Evolutionary conservation across 148 eudicot species (phyloP), one percentile per base, ranked within the genome.

Genomic region (Rheum nobile): DNA sequence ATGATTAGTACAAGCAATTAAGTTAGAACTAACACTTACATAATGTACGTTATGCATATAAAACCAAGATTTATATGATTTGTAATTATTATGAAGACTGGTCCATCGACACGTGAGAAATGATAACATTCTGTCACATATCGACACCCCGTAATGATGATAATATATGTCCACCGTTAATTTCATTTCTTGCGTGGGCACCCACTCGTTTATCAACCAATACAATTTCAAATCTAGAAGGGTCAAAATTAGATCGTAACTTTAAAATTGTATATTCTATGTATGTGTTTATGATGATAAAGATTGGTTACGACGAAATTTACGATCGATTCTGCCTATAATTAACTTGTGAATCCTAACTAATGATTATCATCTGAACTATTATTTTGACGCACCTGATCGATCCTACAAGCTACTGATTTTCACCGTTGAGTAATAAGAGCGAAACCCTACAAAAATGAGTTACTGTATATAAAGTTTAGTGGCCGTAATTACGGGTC

Each of bases 21-120:
- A 41, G 73, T 21, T 71, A 29, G 34, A 43, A 4, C 32, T 24
- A 41, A 71, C 31, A 1, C 37, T 38, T n/a, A 39, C 6, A 41
- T 43, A 70, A 39, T 35, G 28, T 54, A 67, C 8, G 39, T 34
- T 21, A 65, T 46, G 0, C 26, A 71, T 41, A 59, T 48, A 13
- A 24, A 8, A 31, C 69, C 75, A 32, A 31, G 9, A 31, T 54
- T 38, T 50, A 28, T 12, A 44, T 42, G 76, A 77, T 21, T 72
- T 29, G 80, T 22, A 63, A 63, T 63, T 59, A 37, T 37, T 31
- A 0, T 1, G 10, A 2, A 29, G 34, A 67, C 70, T 67, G 82
- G 76, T 68, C 82, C 67, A 72, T 61, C 37, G 71, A 80, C 79
- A 80, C 83, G 83, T 80, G 83, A 79, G 69, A 69, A 80, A 77